phyloP scores from a whole-genome alignment of 495 filamentous ascomycete genomes.

The Neurospora sublineolata region DNA sequence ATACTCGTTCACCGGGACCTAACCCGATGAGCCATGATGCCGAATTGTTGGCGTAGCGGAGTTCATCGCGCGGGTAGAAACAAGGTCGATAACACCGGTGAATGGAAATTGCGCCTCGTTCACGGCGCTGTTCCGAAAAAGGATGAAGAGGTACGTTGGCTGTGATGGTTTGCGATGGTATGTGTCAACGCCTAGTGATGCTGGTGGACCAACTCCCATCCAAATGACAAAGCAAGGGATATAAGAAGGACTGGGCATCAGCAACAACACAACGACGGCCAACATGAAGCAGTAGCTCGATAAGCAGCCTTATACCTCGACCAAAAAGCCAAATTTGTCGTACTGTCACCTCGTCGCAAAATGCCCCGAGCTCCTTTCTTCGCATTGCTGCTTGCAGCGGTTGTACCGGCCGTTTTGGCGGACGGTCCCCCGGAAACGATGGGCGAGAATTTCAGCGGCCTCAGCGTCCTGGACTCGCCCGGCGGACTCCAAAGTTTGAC shows the following conservation, averaged over 20 bases:
- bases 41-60: not conserved
- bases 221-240: not conserved
- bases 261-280: not conserved
- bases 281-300: not conserved
- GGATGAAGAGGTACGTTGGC: not conserved
- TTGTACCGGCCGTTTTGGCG: not conserved
- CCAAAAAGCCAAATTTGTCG: not conserved
- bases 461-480: not conserved
- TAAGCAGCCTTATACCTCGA: not conserved
- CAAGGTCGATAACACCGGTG: not conserved
- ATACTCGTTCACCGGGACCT: not conserved
- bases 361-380: not conserved
- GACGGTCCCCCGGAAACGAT: not conserved
- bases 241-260: not conserved
- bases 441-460: not conserved
- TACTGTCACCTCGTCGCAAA: not conserved
- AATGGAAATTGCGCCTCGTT: not conserved
- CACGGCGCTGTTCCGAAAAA: not conserved
- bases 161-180: not conserved
- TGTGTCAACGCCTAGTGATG: not conserved
- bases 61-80: not conserved
- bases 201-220: not conserved
- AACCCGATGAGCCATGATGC: not conserved
- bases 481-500: not conserved
- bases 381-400: not conserved